Evolutionary conservation across 768 basidiomycete genomes (phyloP).

Genomic region (Butyriboletus loyo): DNA sequence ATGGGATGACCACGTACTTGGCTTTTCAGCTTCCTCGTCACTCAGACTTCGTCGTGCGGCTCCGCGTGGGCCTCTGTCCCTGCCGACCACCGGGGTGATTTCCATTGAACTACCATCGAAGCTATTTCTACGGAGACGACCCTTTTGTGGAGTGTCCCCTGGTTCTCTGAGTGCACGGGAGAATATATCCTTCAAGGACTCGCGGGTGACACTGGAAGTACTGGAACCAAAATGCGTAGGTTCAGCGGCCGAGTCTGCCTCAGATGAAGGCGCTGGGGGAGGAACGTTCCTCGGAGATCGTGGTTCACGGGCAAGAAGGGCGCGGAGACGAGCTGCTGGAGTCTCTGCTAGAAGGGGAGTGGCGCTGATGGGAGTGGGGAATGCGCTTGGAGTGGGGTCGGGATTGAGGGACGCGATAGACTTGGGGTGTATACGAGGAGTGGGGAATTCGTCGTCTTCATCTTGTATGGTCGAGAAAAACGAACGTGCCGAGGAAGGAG

Average conservation of each 20-base stretch:
- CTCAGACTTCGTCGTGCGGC: conserved; percentile 59
- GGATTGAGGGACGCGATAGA: conserved; percentile 17
- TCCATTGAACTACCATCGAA: conserved; percentile 61
- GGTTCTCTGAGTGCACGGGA: conserved; percentile 62
- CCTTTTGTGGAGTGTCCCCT: conserved; percentile 61
- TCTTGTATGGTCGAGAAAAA: conserved; percentile 12
- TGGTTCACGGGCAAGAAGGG: conserved; percentile 52
- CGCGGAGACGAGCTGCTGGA: conserved; percentile 62
- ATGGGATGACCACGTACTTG: conserved; percentile 41
- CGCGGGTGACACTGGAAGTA: conserved; percentile 49
- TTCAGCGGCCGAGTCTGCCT: conserved; percentile 19
- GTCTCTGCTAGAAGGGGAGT: conserved; percentile 35
- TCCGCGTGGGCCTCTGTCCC: conserved; percentile 43
- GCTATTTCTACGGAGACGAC: conserved; percentile 51
- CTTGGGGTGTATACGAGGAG: conserved; percentile 25
- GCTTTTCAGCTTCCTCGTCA: conserved; percentile 62
- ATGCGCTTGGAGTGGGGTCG: conserved; percentile 1
- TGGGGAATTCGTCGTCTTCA: conserved; percentile 31
- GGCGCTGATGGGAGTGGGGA: conserved; percentile 2
- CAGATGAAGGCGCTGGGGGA: conserved; percentile 26
- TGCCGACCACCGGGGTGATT: conserved; percentile 43
- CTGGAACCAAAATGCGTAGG: conserved; percentile 21
- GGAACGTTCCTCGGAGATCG: conserved; percentile 31
- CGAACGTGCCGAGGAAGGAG: conserved; percentile 14
- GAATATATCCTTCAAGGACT: conserved; percentile 64